Evolutionary conservation across 805 yeast species (phyloP), one percentile per base, ranked within the genome.

Genomic region (Myxozyma vanderwaltii): DNA sequence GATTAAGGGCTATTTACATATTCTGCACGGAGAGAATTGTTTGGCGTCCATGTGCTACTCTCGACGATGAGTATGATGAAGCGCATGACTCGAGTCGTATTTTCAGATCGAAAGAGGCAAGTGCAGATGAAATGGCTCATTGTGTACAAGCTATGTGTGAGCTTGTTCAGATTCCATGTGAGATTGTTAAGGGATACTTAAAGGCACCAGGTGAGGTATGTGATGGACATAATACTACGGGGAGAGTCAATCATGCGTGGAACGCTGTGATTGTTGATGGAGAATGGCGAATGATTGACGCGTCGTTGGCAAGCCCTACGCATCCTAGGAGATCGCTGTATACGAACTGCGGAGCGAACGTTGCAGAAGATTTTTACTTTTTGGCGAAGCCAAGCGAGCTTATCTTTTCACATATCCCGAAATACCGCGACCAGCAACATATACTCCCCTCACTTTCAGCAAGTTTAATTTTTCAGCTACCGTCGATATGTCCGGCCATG

Each of bases 361-460:
- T 24, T 21, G 66, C 71, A 27, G 80, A 82, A 59, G 81, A 82
- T 51, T 86, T 84, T 69, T 94, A 89, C 72, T 92, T 91, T 73
- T 73, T 94, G 61, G 77, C 88, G 1, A 83, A 85, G 65, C 99
- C 99, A 0, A 74, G 85, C 55, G 82, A 84, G 57, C 70, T 90
- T 43, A 82, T 94, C 15, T 86, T 86, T 63, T 88, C 97, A 0
- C 99, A 94, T 72, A 84, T 90, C 48, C 98, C 99, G 13, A 79
- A 84, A 17, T 84, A 84, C 58, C 83, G 83, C 44, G 86, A 83
- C 60, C 86, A 88, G 64, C 99, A 94, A 72, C 96, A 89, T 74
- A 82, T 92, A 21, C 79, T 82, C 31, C 98, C 97, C 3, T 89
- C 95, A 2, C 76, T 92, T 61, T 91, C 89, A 62, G 86, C 88